Percentiles rank a stretch among this genome's conserved stretches.
Evolutionary conservation across 208 protist species (phyloP).

Genomic region (Trypanosoma conorhini): DNA sequence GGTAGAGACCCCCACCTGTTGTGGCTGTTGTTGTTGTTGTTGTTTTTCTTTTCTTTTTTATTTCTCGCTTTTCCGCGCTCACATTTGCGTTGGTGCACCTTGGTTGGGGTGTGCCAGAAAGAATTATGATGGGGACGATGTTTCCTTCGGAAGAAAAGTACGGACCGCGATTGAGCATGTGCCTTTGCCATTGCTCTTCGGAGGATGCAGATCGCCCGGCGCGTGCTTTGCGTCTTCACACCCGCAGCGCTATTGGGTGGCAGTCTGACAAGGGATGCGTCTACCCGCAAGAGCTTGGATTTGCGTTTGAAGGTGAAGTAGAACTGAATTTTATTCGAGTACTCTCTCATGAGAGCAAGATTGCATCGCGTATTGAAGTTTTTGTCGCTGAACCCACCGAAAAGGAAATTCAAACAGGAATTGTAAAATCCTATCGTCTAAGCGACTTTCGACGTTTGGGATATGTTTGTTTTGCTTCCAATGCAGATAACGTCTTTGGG

Average conservation of each 20-base stretch:
- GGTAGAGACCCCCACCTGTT: too few species aligned
- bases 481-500: slow-evolving; percentile 51
- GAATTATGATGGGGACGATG: not conserved
- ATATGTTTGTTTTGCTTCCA: slow-evolving; percentile 73
- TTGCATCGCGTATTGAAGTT: slow-evolving; percentile 83
- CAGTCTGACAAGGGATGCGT: slow-evolving; percentile 78
- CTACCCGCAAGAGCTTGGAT: slow-evolving; percentile 89
- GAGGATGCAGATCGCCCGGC: slow-evolving; percentile 71
- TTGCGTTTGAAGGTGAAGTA: slow-evolving; percentile 88
- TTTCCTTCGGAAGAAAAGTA: slow-evolving; percentile 63
- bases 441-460: slow-evolving; percentile 73
- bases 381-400: slow-evolving; percentile 57
- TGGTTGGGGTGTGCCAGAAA: not conserved
- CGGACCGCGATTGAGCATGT: slow-evolving; percentile 64
- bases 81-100: slow-evolving; percentile 14
- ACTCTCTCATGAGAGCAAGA: slow-evolving; percentile 85
- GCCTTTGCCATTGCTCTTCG: slow-evolving; percentile 74
- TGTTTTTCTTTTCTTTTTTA: slow-evolving; percentile 13
- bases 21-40: slow-evolving; percentile 15
- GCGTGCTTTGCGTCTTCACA: slow-evolving; percentile 54
- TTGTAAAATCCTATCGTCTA: slow-evolving; percentile 50
- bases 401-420: slow-evolving; percentile 51
- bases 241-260: slow-evolving; percentile 67
- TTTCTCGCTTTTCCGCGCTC: slow-evolving; percentile 15
- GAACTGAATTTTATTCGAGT: slow-evolving; percentile 68